Conservation (phyloP, 306 rosid genomes). For the Cucumis hystrix region DNA sequence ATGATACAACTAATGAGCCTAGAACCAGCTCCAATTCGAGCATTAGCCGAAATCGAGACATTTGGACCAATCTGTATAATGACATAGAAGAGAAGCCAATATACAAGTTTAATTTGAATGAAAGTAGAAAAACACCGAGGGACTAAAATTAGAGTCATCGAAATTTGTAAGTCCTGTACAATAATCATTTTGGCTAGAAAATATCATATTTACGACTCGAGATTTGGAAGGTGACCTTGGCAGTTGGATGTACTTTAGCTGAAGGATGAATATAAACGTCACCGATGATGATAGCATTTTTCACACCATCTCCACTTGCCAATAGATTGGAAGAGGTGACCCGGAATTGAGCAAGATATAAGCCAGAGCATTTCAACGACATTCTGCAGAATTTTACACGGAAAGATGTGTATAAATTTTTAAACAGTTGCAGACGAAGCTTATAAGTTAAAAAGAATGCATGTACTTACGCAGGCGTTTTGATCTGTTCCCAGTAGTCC, state of each 20-base stretch:
- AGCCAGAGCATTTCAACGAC: conserved; percentile 82
- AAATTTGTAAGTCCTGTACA: background rate
- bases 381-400: conserved; percentile 42
- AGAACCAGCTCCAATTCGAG: conserved; percentile 86
- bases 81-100: background rate
- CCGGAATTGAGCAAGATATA: conserved; percentile 79
- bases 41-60: conserved; percentile 95
- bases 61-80: conserved; percentile 78
- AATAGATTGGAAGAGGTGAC: conserved; percentile 54
- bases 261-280: conserved; percentile 92
- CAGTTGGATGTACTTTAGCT: conserved; percentile 88
- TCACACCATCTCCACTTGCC: conserved; percentile 60
- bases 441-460: background rate
- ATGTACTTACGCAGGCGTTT: conserved; percentile 69
- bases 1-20: conserved; percentile 82
- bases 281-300: conserved; percentile 53
- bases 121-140: background rate
- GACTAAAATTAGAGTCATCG: background rate
- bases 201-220: background rate
- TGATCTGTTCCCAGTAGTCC: conserved; percentile 97
- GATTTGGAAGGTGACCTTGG: conserved; percentile 39
- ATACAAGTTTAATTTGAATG: background rate
- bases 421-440: conserved; percentile 4
- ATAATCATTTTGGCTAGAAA: background rate
- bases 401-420: background rate